These are phyloP conservation scores for Xylariaceae sp. DNA, from an alignment of 2,329 filamentous ascomycete genomes.

Conservation along the genomic window DNA sequence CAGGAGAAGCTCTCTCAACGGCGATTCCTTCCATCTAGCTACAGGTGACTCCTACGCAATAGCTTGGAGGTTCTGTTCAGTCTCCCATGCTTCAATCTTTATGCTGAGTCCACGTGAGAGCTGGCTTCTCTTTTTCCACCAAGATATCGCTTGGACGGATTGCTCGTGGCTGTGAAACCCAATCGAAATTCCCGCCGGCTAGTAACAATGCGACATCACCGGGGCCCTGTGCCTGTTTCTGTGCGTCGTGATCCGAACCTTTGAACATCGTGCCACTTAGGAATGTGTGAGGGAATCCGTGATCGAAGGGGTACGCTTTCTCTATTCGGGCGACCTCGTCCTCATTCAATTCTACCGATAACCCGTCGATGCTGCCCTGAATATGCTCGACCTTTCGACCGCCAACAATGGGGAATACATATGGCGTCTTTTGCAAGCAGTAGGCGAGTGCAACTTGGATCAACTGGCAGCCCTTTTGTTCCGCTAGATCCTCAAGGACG, in stretches of 20 bases:
- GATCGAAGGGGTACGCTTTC: constrained; percentile 45
- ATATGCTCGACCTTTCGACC: constrained; percentile 51
- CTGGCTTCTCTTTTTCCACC: not conserved
- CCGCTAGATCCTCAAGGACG: not conserved
- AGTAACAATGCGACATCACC: not conserved
- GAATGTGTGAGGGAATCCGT: constrained; percentile 44
- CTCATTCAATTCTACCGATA: constrained; percentile 44
- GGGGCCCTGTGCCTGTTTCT: not conserved
- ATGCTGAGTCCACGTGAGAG: too few species aligned
- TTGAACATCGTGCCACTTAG: not conserved
- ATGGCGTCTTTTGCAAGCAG: constrained; percentile 44
- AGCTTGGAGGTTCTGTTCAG: too few species aligned
- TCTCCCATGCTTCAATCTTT: too few species aligned
- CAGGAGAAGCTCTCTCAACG: too few species aligned
- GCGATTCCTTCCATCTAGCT: too few species aligned
- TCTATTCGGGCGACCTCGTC: constrained; percentile 54
- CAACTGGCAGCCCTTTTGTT: not conserved
- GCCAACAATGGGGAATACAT: constrained; percentile 53
- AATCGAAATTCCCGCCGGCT: not conserved
- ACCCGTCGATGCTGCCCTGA: constrained; percentile 50
- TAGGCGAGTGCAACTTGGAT: not conserved
- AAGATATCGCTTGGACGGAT: not conserved
- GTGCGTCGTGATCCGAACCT: not conserved
- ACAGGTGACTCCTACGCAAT: too few species aligned
- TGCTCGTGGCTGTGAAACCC: not conserved